phyloP scores from a whole-genome alignment of 2,329 filamentous ascomycete genomes.

The Simplicillium aogashimaense region DNA sequence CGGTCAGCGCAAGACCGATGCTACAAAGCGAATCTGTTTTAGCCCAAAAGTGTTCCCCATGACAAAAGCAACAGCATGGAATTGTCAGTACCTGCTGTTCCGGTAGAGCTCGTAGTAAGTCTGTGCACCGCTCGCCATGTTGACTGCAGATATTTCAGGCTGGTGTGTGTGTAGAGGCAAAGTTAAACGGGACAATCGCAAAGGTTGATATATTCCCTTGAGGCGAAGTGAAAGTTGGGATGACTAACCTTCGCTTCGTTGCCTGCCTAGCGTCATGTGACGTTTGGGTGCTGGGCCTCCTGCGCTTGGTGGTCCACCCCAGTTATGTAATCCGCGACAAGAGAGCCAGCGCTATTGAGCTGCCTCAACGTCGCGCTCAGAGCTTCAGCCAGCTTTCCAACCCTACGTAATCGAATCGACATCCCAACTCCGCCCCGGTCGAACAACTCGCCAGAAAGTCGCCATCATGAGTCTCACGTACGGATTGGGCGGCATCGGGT shows the following conservation, averaged over 20 bases:
- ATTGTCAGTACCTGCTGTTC: slow-evolving; percentile 73
- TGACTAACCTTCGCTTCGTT: no score
- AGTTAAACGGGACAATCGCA: not conserved
- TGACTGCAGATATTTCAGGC: slow-evolving; percentile 4
- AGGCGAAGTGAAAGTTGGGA: no score
- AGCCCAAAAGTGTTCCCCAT: no score
- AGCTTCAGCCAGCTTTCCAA: slow-evolving; percentile 8
- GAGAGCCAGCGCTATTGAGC: slow-evolving; percentile 8
- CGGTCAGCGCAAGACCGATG: slow-evolving; percentile 85
- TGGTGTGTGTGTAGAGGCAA: slow-evolving; percentile 1
- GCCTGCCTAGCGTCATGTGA: no score
- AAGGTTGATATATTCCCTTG: no score
- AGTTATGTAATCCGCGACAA: slow-evolving; percentile 1
- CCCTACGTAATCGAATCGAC: slow-evolving; percentile 9
- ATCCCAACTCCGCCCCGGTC: no score
- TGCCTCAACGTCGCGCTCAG: slow-evolving; percentile 9
- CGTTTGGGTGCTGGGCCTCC: no score
- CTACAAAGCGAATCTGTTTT: slow-evolving; percentile 34
- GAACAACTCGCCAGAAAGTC: slow-evolving; percentile 9
- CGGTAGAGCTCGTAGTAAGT: slow-evolving; percentile 92
- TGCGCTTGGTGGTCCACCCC: not conserved
- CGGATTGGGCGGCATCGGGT: slow-evolving; percentile 56
- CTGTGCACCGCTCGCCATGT: slow-evolving; percentile 40
- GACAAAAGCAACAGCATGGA: slow-evolving; percentile 1
- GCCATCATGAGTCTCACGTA: slow-evolving; percentile 62